Evolutionary conservation across 192 early-diverging fungal species (phyloP).

Genomic region (Globomyces pollinis-pini): DNA sequence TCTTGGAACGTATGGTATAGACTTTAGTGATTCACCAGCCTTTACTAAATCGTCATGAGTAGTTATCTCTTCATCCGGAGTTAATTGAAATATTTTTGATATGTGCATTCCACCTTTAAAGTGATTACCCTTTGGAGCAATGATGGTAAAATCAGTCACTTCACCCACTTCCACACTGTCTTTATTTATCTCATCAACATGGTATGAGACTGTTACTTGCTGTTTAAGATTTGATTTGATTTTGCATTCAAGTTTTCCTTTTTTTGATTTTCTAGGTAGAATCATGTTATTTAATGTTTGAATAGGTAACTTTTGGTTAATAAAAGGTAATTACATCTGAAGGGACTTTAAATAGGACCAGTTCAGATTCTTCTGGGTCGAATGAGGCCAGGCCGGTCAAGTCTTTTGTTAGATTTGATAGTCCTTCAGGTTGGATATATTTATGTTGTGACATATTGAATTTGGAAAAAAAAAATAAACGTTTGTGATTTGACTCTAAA

Average conservation of each 20-base stretch:
- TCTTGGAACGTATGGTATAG: constrained; percentile 2
- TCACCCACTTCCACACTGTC: background rate
- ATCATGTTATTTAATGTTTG: background rate
- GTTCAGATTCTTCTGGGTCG: background rate
- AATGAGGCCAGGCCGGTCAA: too few species aligned
- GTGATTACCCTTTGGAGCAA: background rate
- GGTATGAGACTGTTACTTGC: constrained; percentile 4
- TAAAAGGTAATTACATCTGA: constrained; percentile 1
- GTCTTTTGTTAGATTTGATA: too few species aligned
- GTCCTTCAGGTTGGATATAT: too few species aligned
- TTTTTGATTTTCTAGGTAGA: background rate
- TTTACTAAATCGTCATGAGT: constrained; percentile 4
- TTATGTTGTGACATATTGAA: too few species aligned
- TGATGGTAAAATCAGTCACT: background rate
- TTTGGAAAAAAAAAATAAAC: too few species aligned
- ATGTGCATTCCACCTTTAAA: background rate
- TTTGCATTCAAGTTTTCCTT: background rate
- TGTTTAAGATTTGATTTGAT: constrained; percentile 1
- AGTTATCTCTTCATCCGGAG: background rate
- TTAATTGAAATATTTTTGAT: background rate
- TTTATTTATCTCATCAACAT: constrained; percentile 1
- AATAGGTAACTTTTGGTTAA: background rate
- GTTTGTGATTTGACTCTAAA: too few species aligned
- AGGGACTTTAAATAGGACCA: constrained; percentile 4
- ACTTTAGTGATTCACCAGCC: background rate